phyloP scores from a whole-genome alignment of 1,139 yeast genomes.

The Pichia sp. region DNA sequence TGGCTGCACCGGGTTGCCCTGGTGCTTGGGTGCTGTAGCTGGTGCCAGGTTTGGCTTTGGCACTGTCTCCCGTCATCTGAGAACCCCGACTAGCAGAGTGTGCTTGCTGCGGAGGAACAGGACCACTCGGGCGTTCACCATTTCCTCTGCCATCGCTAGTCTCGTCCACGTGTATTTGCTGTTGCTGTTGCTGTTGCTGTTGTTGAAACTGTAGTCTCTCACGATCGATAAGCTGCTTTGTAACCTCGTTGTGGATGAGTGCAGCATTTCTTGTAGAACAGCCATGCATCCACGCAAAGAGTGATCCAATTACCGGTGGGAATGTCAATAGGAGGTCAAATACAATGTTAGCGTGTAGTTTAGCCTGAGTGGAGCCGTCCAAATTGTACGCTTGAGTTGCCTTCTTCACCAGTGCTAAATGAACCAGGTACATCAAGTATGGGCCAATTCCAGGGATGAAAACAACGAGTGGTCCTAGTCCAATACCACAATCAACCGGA shows the following conservation, averaged over 20 bases:
- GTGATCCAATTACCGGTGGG: conserved; percentile 71
- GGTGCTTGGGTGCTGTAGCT: neutral
- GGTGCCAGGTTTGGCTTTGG: too few relatives aligned
- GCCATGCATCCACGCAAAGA: conserved; percentile 72
- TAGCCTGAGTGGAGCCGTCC: conserved; percentile 54
- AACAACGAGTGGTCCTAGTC: conserved; percentile 63
- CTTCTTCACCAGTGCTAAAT: conserved; percentile 52
- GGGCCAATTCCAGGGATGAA: conserved; percentile 80
- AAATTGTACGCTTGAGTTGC: conserved; percentile 51
- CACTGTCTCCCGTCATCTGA: too few relatives aligned
- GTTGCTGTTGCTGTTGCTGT: neutral
- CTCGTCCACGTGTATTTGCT: too few relatives aligned
- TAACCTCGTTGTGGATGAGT: conserved; percentile 47
- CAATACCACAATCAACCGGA: conserved; percentile 71
- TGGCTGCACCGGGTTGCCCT: neutral
- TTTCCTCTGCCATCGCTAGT: too few relatives aligned
- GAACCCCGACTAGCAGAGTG: too few relatives aligned
- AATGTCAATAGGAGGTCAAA: conserved; percentile 67
- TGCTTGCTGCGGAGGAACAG: too few relatives aligned
- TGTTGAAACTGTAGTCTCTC: conserved; percentile 1
- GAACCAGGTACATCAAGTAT: conserved; percentile 66
- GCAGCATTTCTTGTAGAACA: conserved; percentile 91
- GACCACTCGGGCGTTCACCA: too few relatives aligned
- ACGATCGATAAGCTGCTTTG: conserved; percentile 34
- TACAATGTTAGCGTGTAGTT: conserved; percentile 66